Evolutionary conservation across 2,329 filamentous ascomycete genomes (phyloP).

Genomic region (Penicillium sp.): DNA sequence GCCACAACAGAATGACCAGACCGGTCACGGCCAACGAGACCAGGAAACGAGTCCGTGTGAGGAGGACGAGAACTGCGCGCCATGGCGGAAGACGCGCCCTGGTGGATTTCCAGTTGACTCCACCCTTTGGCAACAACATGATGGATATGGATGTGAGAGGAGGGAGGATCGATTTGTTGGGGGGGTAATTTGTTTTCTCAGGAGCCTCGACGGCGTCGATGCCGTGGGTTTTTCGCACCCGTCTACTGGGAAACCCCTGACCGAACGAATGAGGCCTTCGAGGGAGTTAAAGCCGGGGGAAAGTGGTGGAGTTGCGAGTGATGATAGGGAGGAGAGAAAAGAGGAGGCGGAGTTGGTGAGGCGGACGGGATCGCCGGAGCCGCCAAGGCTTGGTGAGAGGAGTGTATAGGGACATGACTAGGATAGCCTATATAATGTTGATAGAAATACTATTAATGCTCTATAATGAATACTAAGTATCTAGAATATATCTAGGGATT

Average conservation of each 20-base stretch:
- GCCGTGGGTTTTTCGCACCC: slow-evolving; percentile 21
- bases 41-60: slow-evolving; percentile 79
- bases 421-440: too few relatives aligned
- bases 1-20: slow-evolving; percentile 82
- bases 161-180: slow-evolving; percentile 3
- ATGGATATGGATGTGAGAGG: slow-evolving; percentile 36
- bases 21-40: slow-evolving; percentile 72
- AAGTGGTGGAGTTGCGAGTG: slow-evolving; percentile 4
- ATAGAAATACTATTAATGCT: too few relatives aligned
- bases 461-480: too few relatives aligned
- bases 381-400: slow-evolving; percentile 22
- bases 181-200: slow-evolving; percentile 8
- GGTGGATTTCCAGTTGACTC: slow-evolving; percentile 90
- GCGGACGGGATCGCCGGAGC: slow-evolving; percentile 24
- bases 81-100: slow-evolving; percentile 77
- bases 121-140: slow-evolving; percentile 91
- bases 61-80: slow-evolving; percentile 69
- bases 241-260: slow-evolving; percentile 25
- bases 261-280: slow-evolving; percentile 32
- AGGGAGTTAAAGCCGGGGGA: slow-evolving; percentile 13
- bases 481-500: too few relatives aligned
- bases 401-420: too few relatives aligned
- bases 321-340: slow-evolving; percentile 21
- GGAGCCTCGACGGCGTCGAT: slow-evolving; percentile 22
- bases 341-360: slow-evolving; percentile 7